Evolutionary conservation across 768 basidiomycete species (phyloP).

Genomic region (Suillus plorans): DNA sequence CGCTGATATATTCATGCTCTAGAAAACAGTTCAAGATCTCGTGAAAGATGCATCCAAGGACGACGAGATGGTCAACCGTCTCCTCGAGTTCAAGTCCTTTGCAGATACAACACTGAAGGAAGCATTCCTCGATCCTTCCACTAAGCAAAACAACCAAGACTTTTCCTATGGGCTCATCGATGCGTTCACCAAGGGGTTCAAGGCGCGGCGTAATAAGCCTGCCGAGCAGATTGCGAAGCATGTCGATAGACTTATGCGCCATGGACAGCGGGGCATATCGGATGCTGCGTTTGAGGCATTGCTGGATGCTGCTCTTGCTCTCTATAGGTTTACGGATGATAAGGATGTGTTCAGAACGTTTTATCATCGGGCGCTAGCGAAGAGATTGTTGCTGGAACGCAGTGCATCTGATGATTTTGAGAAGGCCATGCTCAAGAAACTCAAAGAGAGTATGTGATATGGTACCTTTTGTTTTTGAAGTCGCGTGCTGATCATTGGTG

Average conservation of each 20-base stretch:
- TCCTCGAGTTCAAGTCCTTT: conserved; percentile 66
- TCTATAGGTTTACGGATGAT: conserved; percentile 88
- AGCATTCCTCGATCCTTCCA: conserved; percentile 48
- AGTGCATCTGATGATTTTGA: conserved; percentile 90
- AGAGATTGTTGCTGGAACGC: conserved; percentile 78
- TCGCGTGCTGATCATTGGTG: conserved; percentile 14
- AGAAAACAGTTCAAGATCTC: conserved; percentile 62
- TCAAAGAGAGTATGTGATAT: conserved; percentile 69
- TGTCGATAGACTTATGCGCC: conserved; percentile 83
- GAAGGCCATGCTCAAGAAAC: conserved; percentile 76
- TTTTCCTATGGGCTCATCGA: conserved; percentile 70
- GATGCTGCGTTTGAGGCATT: conserved; percentile 62
- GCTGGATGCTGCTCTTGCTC: conserved; percentile 63
- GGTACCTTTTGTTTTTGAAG: conserved; percentile 3
- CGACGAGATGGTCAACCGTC: conserved; percentile 73
- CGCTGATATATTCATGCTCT: background rate
- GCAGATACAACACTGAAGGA: conserved; percentile 48
- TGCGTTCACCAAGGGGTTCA: conserved; percentile 75
- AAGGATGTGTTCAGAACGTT: conserved; percentile 94
- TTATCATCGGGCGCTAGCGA: conserved; percentile 87
- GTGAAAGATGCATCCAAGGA: conserved; percentile 63
- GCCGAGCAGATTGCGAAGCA: conserved; percentile 94
- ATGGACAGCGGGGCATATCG: conserved; percentile 70
- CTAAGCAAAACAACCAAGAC: conserved; percentile 45
- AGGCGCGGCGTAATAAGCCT: conserved; percentile 74